Conservation (phyloP, 2,329 filamentous ascomycete species). For the Didymella segeticola region DNA sequence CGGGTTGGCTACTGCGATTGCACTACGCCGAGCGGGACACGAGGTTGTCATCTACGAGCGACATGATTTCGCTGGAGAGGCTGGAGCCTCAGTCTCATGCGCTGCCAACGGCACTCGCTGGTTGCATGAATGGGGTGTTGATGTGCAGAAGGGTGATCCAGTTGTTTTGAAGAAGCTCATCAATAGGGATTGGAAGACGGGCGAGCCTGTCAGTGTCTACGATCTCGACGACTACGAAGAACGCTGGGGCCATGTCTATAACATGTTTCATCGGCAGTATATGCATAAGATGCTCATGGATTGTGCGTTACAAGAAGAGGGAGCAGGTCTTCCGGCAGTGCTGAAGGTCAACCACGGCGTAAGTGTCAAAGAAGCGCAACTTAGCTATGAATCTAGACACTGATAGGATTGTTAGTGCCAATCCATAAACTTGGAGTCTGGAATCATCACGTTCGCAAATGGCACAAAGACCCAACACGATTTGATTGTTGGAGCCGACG, state of each 20-base stretch:
- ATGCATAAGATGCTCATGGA: slow-evolving; percentile 73
- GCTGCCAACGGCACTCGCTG: slow-evolving; percentile 74
- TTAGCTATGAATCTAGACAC: too few species aligned
- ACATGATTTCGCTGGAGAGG: slow-evolving; percentile 70
- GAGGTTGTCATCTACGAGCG: slow-evolving; percentile 69
- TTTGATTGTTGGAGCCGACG: slow-evolving; percentile 69
- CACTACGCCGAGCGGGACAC: slow-evolving; percentile 61
- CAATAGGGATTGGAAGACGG: slow-evolving; percentile 73
- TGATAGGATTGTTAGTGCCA: slow-evolving; percentile 26
- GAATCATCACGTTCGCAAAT: slow-evolving; percentile 52
- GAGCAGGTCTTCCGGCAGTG: slow-evolving; percentile 60
- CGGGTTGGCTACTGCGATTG: slow-evolving; percentile 58
- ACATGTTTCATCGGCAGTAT: slow-evolving; percentile 73
- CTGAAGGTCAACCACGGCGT: slow-evolving; percentile 62
- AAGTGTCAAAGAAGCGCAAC: too few species aligned
- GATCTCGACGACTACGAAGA: slow-evolving; percentile 69
- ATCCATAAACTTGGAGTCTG: slow-evolving; percentile 33
- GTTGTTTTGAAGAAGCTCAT: slow-evolving; percentile 71
- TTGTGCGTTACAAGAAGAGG: slow-evolving; percentile 59
- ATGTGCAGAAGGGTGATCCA: slow-evolving; percentile 68
- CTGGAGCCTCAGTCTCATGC: slow-evolving; percentile 60
- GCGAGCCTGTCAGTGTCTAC: slow-evolving; percentile 69
- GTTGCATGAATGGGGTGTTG: slow-evolving; percentile 72
- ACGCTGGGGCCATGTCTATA: slow-evolving; percentile 67
- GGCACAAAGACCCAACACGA: slow-evolving; percentile 61